Percentiles rank a stretch among this genome's conserved stretches.
Conservation (phyloP, 2,329 filamentous ascomycete genomes). For the Apiospora sp. region DNA sequence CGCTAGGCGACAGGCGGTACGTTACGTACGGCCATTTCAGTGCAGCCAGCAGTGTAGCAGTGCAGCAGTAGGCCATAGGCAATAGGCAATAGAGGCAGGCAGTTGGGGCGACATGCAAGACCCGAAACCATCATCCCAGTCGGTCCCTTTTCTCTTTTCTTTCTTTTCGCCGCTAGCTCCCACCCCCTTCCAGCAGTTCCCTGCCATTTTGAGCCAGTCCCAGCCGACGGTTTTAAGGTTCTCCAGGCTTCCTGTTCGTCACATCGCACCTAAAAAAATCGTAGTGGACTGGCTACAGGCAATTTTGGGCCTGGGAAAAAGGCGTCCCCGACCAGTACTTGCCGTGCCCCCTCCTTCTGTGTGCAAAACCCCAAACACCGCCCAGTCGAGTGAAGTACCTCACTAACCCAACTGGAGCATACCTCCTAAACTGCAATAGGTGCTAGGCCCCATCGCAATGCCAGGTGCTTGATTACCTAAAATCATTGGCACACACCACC, state of each 20-base stretch:
- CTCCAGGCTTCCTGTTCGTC: conserved; percentile 22
- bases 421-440: conserved; percentile 9
- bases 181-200: conserved; percentile 12
- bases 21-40: background rate
- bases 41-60: background rate
- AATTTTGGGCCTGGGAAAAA: conserved; percentile 2
- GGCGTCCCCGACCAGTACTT: conserved; percentile 15
- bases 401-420: background rate
- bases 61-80: background rate
- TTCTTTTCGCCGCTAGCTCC: conserved; percentile 19
- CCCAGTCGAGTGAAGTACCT: conserved; percentile 5
- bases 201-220: conserved; percentile 15
- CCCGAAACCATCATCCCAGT: conserved; percentile 21
- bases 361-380: conserved; percentile 8
- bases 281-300: background rate
- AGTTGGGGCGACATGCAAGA: conserved; percentile 12
- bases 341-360: background rate
- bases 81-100: background rate
- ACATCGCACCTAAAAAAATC: conserved; percentile 1
- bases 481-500: background rate
- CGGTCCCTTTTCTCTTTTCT: conserved; percentile 16
- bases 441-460: conserved; percentile 4
- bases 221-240: conserved; percentile 24
- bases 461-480: conserved; percentile 21
- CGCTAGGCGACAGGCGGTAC: background rate